Evolutionary conservation across 345 rosid species (phyloP).

Genomic region (Gossypium sturtianum): DNA sequence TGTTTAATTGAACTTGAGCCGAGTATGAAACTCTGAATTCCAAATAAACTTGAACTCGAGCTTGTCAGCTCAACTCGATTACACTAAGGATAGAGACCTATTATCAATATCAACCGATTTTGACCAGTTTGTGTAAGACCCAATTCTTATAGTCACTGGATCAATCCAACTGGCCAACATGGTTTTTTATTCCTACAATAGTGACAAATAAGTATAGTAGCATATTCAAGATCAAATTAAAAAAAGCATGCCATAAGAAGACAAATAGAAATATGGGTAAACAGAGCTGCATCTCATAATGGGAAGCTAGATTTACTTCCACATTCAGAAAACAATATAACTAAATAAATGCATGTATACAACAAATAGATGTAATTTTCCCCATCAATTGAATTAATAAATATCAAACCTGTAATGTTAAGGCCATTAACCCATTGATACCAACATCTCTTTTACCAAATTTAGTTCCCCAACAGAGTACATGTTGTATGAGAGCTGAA

Average conservation of each 20-base stretch:
- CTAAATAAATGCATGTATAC: background rate
- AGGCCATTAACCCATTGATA: conserved; percentile 7
- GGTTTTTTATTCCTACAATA: background rate
- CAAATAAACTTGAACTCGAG: no score
- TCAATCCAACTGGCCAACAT: no score
- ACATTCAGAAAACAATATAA: background rate
- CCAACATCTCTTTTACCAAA: conserved; percentile 11
- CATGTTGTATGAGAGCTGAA: background rate
- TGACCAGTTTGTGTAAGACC: no score
- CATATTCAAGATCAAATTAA: background rate
- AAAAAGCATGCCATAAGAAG: background rate
- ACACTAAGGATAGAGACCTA: no score
- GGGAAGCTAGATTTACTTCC: background rate
- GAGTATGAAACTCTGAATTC: no score
- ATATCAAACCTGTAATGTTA: conserved; percentile 7
- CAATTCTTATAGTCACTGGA: no score
- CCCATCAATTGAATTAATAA: conserved; percentile 21
- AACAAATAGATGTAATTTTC: background rate
- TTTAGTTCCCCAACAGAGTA: conserved; percentile 2
- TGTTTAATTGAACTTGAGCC: no score
- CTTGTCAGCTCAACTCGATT: no score
- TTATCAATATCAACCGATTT: no score
- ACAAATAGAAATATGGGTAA: background rate
- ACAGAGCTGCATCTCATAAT: background rate
- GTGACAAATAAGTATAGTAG: background rate